Conservation (phyloP, 352 stramenopile species). For the Phytophthora megakarya region DNA sequence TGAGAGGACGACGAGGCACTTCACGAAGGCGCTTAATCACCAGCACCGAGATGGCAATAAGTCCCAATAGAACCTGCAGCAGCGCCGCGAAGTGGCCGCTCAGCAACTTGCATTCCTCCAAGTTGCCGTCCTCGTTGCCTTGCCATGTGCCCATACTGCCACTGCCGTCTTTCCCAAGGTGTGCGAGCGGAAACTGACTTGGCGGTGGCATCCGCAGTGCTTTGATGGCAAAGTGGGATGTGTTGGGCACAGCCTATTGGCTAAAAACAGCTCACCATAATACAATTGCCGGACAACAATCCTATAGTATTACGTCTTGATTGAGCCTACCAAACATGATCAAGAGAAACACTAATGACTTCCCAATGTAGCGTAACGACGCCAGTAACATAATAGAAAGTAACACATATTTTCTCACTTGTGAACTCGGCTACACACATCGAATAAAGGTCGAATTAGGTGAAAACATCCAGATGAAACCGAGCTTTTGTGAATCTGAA, state of each 20-base stretch:
- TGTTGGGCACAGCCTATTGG: conserved; percentile 17
- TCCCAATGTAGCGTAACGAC: too few species aligned
- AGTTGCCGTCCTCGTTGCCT: conserved; percentile 35
- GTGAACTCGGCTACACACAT: too few species aligned
- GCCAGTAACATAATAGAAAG: too few species aligned
- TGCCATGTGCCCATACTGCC: conserved; percentile 37
- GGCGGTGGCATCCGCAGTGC: neutral
- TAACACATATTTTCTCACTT: too few species aligned
- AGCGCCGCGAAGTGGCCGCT: conserved; percentile 76
- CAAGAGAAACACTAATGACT: too few species aligned
- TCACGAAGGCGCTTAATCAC: conserved; percentile 76
- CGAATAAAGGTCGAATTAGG: too few species aligned
- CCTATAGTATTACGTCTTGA: too few species aligned
- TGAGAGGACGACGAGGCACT: conserved; percentile 75
- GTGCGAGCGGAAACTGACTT: conserved; percentile 13
- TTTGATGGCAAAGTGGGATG: conserved; percentile 28
- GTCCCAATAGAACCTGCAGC: conserved; percentile 75
- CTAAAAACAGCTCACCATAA: conserved; percentile 12
- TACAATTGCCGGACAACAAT: too few species aligned
- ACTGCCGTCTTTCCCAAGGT: conserved; percentile 14
- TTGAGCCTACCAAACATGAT: too few species aligned
- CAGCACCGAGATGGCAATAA: conserved; percentile 87
- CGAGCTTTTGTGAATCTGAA: too few species aligned
- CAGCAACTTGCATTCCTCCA: conserved; percentile 81
- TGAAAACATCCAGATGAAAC: too few species aligned